Evolutionary conservation across 345 rosid species (phyloP).

Genomic region (Eucalyptus regnans): DNA sequence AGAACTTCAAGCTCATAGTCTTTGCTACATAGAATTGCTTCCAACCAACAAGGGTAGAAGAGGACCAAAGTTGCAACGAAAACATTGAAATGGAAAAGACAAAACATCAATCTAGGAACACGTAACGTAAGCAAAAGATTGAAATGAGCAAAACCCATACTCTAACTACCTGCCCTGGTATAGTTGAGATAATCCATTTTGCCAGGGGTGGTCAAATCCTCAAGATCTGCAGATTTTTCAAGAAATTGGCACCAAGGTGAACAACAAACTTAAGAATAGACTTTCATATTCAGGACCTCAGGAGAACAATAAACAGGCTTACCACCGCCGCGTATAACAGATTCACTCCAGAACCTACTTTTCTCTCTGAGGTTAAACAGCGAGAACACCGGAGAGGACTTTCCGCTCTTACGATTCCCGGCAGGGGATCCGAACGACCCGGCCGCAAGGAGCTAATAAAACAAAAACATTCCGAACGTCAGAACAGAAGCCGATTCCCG

Average conservation of each 20-base stretch:
- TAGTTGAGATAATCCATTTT: conserved; percentile 50
- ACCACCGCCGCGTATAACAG: conserved; percentile 62
- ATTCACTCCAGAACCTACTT: conserved; percentile 92
- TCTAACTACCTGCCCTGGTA: conserved; percentile 61
- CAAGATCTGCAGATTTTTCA: conserved; percentile 32
- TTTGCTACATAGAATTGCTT: neutral
- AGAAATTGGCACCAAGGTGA: neutral
- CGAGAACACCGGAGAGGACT: conserved; percentile 75
- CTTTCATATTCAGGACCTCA: neutral
- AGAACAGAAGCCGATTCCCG: neutral
- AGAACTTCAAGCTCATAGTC: neutral
- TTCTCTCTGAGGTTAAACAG: conserved; percentile 79
- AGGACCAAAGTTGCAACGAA: neutral
- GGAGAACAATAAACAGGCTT: neutral
- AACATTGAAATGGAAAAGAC: neutral
- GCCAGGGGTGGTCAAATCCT: conserved; percentile 48
- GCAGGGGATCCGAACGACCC: conserved; percentile 19
- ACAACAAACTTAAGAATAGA: neutral
- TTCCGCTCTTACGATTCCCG: conserved; percentile 24
- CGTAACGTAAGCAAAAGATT: neutral
- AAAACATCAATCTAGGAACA: neutral
- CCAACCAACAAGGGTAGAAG: neutral
- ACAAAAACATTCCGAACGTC: neutral
- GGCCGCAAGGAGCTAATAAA: conserved; percentile 19
- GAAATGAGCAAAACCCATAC: neutral